Evolutionary conservation across 169 alveolate genomes (phyloP).

Genomic region (Eimeria sp.): DNA sequence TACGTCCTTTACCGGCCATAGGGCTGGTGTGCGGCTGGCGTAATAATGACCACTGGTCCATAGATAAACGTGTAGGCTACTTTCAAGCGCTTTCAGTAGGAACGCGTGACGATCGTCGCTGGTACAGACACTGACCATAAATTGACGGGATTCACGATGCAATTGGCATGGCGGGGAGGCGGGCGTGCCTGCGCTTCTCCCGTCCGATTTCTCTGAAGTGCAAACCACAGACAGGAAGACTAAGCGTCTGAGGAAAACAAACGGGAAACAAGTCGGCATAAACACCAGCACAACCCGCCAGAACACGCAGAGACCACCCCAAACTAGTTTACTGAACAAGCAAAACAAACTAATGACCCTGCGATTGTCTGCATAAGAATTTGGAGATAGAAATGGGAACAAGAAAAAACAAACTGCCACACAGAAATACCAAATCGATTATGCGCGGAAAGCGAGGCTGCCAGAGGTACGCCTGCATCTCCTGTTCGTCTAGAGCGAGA

Average conservation of each 20-base stretch:
- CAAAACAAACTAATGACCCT: background rate
- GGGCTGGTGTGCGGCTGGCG: background rate
- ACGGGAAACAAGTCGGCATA: background rate
- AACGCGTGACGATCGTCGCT: background rate
- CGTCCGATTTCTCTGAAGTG: constrained; percentile 54
- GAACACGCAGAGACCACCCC: background rate
- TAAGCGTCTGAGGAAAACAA: background rate
- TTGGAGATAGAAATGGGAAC: background rate
- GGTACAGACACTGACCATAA: constrained; percentile 19
- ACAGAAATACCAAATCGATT: constrained; percentile 31
- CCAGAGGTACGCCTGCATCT: constrained; percentile 71
- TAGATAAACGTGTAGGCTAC: background rate
- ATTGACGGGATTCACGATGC: constrained; percentile 37
- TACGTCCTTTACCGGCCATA: background rate
- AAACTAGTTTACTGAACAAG: background rate
- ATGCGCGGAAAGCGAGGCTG: constrained; percentile 67
- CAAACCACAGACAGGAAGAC: background rate
- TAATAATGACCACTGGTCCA: background rate
- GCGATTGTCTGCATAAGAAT: background rate
- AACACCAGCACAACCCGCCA: background rate
- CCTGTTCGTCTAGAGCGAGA: constrained; percentile 68
- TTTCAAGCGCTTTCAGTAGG: background rate
- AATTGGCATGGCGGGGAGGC: constrained; percentile 58
- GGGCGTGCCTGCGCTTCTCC: constrained; percentile 58
- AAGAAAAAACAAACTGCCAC: background rate